Base-by-base conservation (phyloP, 352 stramenopile species). In the Pythium sukuiense region DNA sequence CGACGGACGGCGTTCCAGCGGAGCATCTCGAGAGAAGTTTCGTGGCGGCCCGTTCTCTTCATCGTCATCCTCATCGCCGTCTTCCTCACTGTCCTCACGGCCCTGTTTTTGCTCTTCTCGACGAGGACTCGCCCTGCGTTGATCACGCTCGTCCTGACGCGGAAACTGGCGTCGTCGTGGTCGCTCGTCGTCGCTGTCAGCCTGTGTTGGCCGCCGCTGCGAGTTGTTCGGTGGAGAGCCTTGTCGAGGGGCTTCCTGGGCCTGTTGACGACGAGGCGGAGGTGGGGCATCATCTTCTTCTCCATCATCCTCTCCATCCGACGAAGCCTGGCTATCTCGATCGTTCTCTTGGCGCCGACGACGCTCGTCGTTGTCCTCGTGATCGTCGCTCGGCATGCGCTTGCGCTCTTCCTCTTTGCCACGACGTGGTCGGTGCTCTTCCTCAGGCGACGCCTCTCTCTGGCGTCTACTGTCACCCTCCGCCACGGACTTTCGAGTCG, bases 1-100 rank as follows among this genome's bases (percentile, higher is more conserved):
- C 20, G 69, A 72, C n/a, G 64, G 61, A 7, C 73, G 73, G 1
- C 48, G 48, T 48, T 62, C 30, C 32, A 33, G n/a, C 9, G 27
- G 6, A 14, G 61, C 59, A 20, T 24, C 49, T 53, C 45, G 72
- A 60, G 58, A 74, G 18, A 45, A 16, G 12, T 61, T 45, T 1
- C 49, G 46, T 32, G 32, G 29, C 30, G 48, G 14, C 39, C 79
- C 70, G 35, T 67, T 46, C 14, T 56, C 46, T 0, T 59, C 61
- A 35, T 57, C 46, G 5, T 68, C 61, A 27, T 52, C 43, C 2
- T 60, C 61, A 24, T 68, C 61, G 27, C 62, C 61, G 9, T 64
- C 50, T 18, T 71, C 54, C 8, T 62, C 49, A 6, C 57, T 32
- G 26, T 43, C 55, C n/a, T 60, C 43, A 13, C 37, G 33, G 33